Evolutionary conservation across 371 early-diverging fungal genomes (phyloP), one percentile per base, ranked within the genome.

Genomic region (Blakeslea trispora): DNA sequence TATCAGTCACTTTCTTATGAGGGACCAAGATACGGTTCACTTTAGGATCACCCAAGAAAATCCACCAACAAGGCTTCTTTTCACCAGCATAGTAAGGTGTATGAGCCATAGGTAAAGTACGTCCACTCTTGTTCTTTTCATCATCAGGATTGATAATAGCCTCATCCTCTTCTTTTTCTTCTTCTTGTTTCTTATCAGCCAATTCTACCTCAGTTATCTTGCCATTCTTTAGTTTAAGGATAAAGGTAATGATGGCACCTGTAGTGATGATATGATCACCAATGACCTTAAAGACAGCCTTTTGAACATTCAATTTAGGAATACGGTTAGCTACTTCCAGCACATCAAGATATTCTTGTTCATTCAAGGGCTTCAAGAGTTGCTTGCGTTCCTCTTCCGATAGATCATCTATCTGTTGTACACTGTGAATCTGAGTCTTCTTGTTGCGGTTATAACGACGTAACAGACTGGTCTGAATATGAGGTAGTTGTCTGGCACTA

Each of bases 11-110:
- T 54, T 87, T 88, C 50, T 81, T 72, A n/a, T 91, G 90, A 19
- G 86, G 77, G 28, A 85, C 82, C 13, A 97, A 86, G 53, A 92
- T 86, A 50, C 92, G 90, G 67, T 91, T 89, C 46, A 86, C 86
- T 66, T 85, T 86, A 57, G 82, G 84, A 67, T 94, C 92, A 41
- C 90, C 94, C 69, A 97, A 76, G 53, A 92, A 83, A 34, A 97
- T 81, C 95, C 95, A 97, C 96, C 96, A 98, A 66, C 79, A 84
- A 45, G 94, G 90, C 50, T 85, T 89, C 79, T 92, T 93, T 57
- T 85, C 83, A 50, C 66, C 65, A 64, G 75, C 61, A 67, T 86
- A 89, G 64, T 87, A 81, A 11, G 93, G 92, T n/a, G 86, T 79
- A 60, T 88, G 85, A 9, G 79, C 81, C 23, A 67, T 64, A 18